Evolutionary conservation across 768 basidiomycete species (phyloP).

Genomic region (Sistotremastrum niveocremeum): DNA sequence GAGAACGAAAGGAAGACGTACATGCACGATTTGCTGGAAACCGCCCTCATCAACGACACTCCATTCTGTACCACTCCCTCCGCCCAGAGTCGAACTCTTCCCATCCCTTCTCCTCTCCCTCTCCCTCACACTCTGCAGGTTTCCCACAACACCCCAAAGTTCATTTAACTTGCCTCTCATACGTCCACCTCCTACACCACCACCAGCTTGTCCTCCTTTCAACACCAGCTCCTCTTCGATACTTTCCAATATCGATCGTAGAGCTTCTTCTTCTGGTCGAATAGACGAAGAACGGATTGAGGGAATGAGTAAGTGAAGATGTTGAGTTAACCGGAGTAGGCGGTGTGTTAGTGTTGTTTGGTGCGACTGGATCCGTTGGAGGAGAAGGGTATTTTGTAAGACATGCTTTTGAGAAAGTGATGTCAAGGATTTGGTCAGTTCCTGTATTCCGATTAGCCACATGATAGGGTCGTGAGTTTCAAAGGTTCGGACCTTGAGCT

Average conservation of each 20-base stretch:
- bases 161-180: constrained; percentile 67
- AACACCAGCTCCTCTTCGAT: constrained; percentile 57
- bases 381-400: constrained; percentile 13
- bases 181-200: constrained; percentile 28
- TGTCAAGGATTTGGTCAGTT: constrained; percentile 52
- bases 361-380: constrained; percentile 50
- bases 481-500: constrained; percentile 33
- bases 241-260: constrained; percentile 58
- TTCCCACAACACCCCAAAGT: constrained; percentile 73
- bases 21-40: constrained; percentile 61
- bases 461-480: neutral
- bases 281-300: constrained; percentile 61
- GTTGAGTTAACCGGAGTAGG: constrained; percentile 54
- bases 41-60: constrained; percentile 82
- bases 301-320: constrained; percentile 69
- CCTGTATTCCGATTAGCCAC: constrained; percentile 20
- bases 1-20: constrained; percentile 19
- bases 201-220: constrained; percentile 21
- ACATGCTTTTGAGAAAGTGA: constrained; percentile 48
- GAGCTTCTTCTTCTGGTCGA: constrained; percentile 64
- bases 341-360: constrained; percentile 64
- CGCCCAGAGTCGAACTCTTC: constrained; percentile 24
- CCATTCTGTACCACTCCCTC: constrained; percentile 41
- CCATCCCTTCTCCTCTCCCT: constrained; percentile 19
- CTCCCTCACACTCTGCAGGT: constrained; percentile 47